A percentile compares a stretch with the other conserved stretches of the same genome.
Evolutionary conservation across 371 early-diverging fungal species (phyloP).

Genomic region (Zychaea mexicana): DNA sequence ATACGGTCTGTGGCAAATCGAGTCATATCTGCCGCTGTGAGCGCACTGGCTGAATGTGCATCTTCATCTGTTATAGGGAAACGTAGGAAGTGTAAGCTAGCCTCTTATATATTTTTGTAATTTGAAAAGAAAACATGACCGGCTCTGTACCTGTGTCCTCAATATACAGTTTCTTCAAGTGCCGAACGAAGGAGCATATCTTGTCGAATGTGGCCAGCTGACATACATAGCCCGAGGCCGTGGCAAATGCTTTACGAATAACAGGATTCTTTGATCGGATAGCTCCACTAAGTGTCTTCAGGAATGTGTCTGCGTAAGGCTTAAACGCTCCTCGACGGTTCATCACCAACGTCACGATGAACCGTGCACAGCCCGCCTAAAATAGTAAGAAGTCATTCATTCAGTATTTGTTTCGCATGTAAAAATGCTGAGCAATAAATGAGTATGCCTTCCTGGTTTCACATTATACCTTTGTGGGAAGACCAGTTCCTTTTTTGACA

Average conservation of each 20-base stretch:
- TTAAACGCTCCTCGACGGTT: slow-evolving; percentile 60
- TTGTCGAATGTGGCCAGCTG: slow-evolving; percentile 62
- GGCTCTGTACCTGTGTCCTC: slow-evolving; percentile 73
- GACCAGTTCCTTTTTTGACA: slow-evolving; percentile 84
- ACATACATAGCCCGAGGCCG: slow-evolving; percentile 81
- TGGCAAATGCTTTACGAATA: slow-evolving; percentile 84
- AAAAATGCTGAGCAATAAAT: not conserved
- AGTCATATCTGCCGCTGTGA: slow-evolving; percentile 77
- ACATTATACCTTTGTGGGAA: slow-evolving; percentile 82
- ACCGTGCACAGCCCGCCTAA: slow-evolving; percentile 87
- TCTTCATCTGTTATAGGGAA: slow-evolving; percentile 69
- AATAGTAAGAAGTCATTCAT: not conserved
- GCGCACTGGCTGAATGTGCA: slow-evolving; percentile 68
- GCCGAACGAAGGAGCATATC: slow-evolving; percentile 65
- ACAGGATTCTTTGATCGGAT: slow-evolving; percentile 79
- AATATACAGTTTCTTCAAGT: slow-evolving; percentile 73
- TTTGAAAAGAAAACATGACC: too few species aligned
- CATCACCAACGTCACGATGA: slow-evolving; percentile 77
- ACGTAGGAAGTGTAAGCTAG: too few species aligned
- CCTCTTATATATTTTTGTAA: not conserved
- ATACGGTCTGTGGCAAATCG: slow-evolving; percentile 74
- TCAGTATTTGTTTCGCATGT: too few species aligned
- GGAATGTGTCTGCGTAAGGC: slow-evolving; percentile 63
- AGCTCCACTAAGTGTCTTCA: slow-evolving; percentile 78
- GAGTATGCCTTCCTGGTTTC: slow-evolving; percentile 28